These are phyloP conservation scores for Puccinia coronata DNA, from an alignment of 1,284 basidiomycete genomes.

Conservation along the genomic window DNA sequence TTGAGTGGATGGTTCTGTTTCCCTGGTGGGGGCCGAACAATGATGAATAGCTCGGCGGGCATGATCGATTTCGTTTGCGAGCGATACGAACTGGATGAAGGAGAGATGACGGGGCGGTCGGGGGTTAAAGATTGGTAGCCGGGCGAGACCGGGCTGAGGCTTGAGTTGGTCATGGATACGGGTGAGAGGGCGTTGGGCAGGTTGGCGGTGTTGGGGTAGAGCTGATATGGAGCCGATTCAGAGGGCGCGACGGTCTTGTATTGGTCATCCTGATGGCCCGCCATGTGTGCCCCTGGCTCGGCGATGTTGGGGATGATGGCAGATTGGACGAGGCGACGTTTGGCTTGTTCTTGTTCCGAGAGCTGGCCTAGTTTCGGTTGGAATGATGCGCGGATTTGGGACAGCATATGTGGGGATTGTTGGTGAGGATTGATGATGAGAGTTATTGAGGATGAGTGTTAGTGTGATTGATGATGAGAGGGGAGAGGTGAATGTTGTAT, in stretches of 20 bases:
- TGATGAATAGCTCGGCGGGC: constrained; percentile 60
- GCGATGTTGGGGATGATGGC: not conserved
- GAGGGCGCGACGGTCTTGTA: no score
- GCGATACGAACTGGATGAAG: not conserved
- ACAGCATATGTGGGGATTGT: not conserved
- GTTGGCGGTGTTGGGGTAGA: not conserved
- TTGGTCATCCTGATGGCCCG: no score
- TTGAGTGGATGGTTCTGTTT: constrained; percentile 84
- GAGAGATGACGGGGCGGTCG: no score
- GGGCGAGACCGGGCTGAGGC: not conserved
- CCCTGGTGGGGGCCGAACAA: constrained; percentile 79
- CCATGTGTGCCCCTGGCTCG: not conserved
- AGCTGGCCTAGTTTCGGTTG: not conserved
- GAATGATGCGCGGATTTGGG: not conserved
- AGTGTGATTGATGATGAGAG: no score
- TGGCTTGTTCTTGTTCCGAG: not conserved
- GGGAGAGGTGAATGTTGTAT: no score
- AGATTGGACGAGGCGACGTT: not conserved
- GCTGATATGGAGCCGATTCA: not conserved
- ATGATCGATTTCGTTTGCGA: not conserved
- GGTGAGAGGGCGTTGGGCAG: not conserved
- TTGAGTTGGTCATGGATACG: not conserved
- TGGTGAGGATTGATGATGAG: no score
- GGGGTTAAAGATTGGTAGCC: not conserved
- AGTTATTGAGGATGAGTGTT: no score